Base-by-base conservation (phyloP, 345 rosid genomes). In the Hirschfeldia incana region DNA sequence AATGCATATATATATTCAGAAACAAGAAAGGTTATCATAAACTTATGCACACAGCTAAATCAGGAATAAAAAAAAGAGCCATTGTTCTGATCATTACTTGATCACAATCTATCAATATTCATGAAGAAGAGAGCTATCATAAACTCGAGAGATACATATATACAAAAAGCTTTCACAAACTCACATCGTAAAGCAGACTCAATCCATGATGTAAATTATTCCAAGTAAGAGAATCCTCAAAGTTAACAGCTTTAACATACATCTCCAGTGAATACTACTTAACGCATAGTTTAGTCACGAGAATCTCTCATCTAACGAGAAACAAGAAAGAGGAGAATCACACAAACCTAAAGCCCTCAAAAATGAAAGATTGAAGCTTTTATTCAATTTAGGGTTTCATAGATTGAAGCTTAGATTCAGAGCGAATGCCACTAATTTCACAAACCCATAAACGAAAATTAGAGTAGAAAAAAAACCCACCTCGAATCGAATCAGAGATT, bases 361-460 rank as follows among this genome's bases (percentile, higher is more conserved):
- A 63, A 61, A 49, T 64, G 16, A 44, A 11, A 44, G 49, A 34
- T 36, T 36, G n/a, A 21, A 21, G 21, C 21, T 10, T 0, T 13
- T 11, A 9, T 8, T 16, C 67, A 72, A 78, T 66, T 62, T 73
- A 79, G 74, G 82, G 70, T 79, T 79, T 53, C 36, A 37, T 33
- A 69, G 59, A 33, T 36, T 74, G 30, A 51, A 61, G 69, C 71
- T 21, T 21, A 17, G 27, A 60, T 74, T 17, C 2, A n/a, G 13
- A 59, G 34, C 29, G 44, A 3, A 12, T 5, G 39, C 27, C 60
- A 53, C 75, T 8, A 33, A 79, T 4, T 68, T 69, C 15, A 28
- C 76, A 11, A 74, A 10, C 59, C 60, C 59, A 29, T 60, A 16
- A 16, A 42, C 29, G 21, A 30, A 2, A 75, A 28, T 17, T 44